phyloP scores from a whole-genome alignment of 139 green algal genomes.

The Coccomyxa sp. region DNA sequence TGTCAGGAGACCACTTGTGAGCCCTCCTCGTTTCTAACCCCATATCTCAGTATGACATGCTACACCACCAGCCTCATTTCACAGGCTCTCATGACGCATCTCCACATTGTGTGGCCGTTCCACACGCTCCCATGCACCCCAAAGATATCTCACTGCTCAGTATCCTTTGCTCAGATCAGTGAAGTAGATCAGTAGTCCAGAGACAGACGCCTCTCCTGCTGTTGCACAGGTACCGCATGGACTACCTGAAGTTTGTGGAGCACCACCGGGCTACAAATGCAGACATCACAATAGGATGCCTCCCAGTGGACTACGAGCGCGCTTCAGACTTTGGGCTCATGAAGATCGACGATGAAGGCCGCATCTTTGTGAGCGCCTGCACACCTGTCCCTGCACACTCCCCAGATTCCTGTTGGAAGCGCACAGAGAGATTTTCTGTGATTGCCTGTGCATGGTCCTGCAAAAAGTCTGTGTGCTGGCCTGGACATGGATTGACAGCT shows the following conservation, averaged over 20 bases:
- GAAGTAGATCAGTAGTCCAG: no score
- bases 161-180: no score
- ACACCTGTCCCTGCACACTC: not conserved
- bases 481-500: not conserved
- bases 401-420: not conserved
- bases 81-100: no score
- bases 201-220: no score
- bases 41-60: no score
- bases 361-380: conserved; percentile 59
- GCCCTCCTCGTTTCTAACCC: not conserved
- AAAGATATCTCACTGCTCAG: no score
- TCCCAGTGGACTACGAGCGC: conserved; percentile 80
- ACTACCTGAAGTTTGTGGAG: conserved; percentile 99
- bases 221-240: conserved; percentile 91
- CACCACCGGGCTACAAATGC: conserved; percentile 83
- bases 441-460: not conserved
- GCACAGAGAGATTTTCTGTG: not conserved
- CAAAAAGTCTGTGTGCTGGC: not conserved
- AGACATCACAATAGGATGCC: conserved; percentile 93
- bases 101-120: no score
- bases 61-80: no score
- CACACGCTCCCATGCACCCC: no score
- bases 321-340: conserved; percentile 94
- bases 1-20: conserved; percentile 90
- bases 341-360: conserved; percentile 84